Evolutionary conservation across 345 rosid genomes (phyloP).

Genomic region (Citrus hindsii): DNA sequence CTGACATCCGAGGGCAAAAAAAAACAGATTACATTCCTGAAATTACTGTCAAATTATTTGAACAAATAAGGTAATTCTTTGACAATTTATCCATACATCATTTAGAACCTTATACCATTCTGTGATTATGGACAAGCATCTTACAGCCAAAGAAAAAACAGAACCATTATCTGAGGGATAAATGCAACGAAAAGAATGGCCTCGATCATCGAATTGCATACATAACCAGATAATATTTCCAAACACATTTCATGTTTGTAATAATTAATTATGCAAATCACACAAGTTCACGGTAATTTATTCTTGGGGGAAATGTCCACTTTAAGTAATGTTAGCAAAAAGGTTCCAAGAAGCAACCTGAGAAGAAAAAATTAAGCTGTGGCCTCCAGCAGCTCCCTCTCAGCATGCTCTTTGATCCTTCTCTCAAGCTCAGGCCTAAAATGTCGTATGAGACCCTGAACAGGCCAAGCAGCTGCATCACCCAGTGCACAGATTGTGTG

Average conservation of each 20-base stretch:
- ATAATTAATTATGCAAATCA: not conserved
- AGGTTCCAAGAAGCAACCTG: slow-evolving; percentile 26
- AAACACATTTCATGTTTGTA: not conserved
- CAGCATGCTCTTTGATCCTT: slow-evolving; percentile 83
- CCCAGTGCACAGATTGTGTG: slow-evolving; percentile 98
- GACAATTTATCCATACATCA: not conserved
- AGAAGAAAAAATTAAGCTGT: slow-evolving; percentile 51
- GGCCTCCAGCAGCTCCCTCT: slow-evolving; percentile 86
- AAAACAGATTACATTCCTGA: not conserved
- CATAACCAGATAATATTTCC: not conserved
- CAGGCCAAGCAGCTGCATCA: slow-evolving; percentile 99
- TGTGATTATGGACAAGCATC: not conserved
- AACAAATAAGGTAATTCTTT: not conserved
- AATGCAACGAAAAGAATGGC: not conserved
- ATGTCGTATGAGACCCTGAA: slow-evolving; percentile 92
- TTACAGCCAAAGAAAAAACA: not conserved
- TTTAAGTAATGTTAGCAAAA: not conserved
- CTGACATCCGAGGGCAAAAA: not conserved
- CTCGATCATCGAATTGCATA: not conserved
- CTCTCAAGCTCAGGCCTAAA: slow-evolving; percentile 99
- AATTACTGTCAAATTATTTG: not conserved
- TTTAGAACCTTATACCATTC: not conserved
- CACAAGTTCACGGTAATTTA: not conserved
- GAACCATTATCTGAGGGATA: not conserved
- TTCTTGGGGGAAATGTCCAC: not conserved